These are phyloP conservation scores for Colletotrichum sp. DNA, from an alignment of 2,329 filamentous ascomycete genomes.

Conservation along the genomic window DNA sequence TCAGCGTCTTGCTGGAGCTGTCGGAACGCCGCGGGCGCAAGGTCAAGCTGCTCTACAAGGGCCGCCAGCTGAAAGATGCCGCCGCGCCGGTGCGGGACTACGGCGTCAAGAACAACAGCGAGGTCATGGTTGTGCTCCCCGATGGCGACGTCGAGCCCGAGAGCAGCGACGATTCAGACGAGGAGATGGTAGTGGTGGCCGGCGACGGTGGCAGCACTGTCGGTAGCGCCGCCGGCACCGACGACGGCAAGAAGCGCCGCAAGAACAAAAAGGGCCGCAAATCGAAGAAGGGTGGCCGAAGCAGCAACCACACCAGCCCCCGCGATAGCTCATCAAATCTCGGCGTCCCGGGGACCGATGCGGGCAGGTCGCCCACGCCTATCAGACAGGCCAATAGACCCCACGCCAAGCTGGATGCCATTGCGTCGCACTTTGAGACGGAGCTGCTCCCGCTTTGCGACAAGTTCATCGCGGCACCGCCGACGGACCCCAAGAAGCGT, in stretches of 20 bases:
- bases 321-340: constrained; percentile 47
- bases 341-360: constrained; percentile 31
- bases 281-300: constrained; percentile 32
- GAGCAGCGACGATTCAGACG: constrained; percentile 41
- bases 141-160: constrained; percentile 44
- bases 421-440: constrained; percentile 66
- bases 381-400: constrained; percentile 39
- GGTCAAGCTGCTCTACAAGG: constrained; percentile 76
- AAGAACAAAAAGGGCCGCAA: constrained; percentile 36
- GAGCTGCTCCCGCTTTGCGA: constrained; percentile 69
- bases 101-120: constrained; percentile 64
- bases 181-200: constrained; percentile 49
- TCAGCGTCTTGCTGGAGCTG: constrained; percentile 68
- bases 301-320: constrained; percentile 41
- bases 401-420: constrained; percentile 68
- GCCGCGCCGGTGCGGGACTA: constrained; percentile 62
- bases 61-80: constrained; percentile 70
- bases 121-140: constrained; percentile 56
- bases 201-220: constrained; percentile 40
- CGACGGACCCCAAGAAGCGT: constrained; percentile 68
- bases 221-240: constrained; percentile 25
- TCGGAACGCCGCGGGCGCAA: constrained; percentile 53
- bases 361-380: constrained; percentile 43
- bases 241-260: constrained; percentile 38
- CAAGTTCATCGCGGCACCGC: constrained; percentile 66